Evolutionary conservation across 2,329 filamentous ascomycete genomes (phyloP), one percentile per base, ranked within the genome.

Genomic region (Microcyclospora tardicrescens): DNA sequence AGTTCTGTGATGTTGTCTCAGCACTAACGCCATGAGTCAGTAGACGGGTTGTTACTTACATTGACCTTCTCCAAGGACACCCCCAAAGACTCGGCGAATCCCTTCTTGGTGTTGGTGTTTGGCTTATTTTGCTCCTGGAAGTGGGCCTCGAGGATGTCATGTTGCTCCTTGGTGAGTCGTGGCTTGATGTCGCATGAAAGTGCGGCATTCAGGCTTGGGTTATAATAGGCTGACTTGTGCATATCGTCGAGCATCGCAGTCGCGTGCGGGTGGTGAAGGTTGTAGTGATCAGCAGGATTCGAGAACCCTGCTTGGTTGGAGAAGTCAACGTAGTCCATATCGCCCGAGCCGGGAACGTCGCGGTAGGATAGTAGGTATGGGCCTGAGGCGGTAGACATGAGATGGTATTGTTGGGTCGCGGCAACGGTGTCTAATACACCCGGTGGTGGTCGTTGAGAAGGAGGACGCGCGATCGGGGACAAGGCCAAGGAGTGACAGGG

Each of bases 61-160:
- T 71, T 71, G 54, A 71, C 66, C 58, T 71, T 71, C 54, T 71
- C 67, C 40, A 71, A 54, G 28, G 67, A 65, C 19, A 70, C 66
- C 35, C 61, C 60, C 19, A 71, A 56, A 14, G 53, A 51, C 42
- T 67, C 61, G 32, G 67, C 67, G 43, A 69, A 69, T 33, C 60
- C 59, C 55, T 68, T 69, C 55, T 71, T 71, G 31, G 61, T 63
- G 51, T 55, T 61, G 29, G 67, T 71, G 46, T 60, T 67, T 24
- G 67, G 67, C 56, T 71, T 71, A 45, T 59, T 56, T 52, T 69
- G 64, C 43, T 60, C 55, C 49, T 61, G 59, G 48, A 67, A 71
- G 43, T 71, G 63, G 29, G 56, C 53, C 53, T 71, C 67, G 45
- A 71, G 61, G 37, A 69, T 63, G 50, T 70, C 67, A 47, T 69